phyloP scores from a whole-genome alignment of 306 rosid genomes.

The Cucumis melo region DNA sequence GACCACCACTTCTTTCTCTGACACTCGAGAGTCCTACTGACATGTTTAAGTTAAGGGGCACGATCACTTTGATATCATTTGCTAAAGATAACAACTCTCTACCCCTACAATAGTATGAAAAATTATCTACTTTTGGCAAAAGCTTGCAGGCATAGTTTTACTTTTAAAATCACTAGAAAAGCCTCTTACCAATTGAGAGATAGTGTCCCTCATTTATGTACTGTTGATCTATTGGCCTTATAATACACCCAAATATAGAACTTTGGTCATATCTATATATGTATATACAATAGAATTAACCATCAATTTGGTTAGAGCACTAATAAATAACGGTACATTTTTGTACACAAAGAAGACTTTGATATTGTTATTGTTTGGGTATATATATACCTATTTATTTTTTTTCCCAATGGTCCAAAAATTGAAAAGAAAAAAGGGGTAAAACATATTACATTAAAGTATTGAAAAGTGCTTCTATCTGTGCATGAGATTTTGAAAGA shows the following conservation, averaged over 20 bases:
- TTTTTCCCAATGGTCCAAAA: neutral
- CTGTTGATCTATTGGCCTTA: no score
- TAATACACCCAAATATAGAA: no score
- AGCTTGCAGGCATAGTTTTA: neutral
- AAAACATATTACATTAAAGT: neutral
- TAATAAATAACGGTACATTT: neutral
- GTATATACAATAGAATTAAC: neutral
- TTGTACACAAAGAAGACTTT: neutral
- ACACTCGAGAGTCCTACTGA: neutral
- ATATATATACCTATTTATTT: neutral
- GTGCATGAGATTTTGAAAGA: neutral
- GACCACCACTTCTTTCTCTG: neutral
- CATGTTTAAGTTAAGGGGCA: no score
- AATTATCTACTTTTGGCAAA: neutral
- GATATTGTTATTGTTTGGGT: neutral
- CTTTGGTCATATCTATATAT: no score
- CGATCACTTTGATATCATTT: no score
- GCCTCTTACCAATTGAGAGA: neutral
- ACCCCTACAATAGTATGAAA: neutral
- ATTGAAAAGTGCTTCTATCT: conserved; percentile 4
- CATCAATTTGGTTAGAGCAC: neutral
- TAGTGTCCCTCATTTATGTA: no score
- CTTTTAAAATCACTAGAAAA: neutral
- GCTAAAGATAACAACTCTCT: neutral
- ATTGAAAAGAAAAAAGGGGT: neutral